Evolutionary conservation across 139 green algal genomes (phyloP).

Genomic region (Nannochloris sp.): DNA sequence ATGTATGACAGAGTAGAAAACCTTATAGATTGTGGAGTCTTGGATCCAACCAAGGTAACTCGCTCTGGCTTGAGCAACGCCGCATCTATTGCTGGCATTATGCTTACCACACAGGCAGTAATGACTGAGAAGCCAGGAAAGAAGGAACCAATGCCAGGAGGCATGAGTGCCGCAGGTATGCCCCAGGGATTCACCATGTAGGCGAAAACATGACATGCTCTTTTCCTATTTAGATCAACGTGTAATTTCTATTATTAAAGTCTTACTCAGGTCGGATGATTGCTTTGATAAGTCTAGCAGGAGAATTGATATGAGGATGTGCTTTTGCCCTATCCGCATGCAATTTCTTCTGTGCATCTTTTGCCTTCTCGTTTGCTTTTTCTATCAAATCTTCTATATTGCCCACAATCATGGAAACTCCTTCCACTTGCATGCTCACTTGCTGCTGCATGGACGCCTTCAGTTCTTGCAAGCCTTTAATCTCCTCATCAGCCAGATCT

Average conservation of each 20-base stretch:
- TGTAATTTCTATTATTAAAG: slow-evolving; percentile 8
- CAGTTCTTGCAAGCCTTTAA: slow-evolving; percentile 15
- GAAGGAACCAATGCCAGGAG: slow-evolving; percentile 15
- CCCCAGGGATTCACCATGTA: slow-evolving; percentile 75
- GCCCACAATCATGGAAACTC: slow-evolving; percentile 34
- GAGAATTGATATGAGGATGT: slow-evolving; percentile 48
- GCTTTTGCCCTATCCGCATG: slow-evolving; percentile 32
- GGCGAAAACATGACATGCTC: slow-evolving; percentile 6
- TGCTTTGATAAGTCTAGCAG: slow-evolving; percentile 38
- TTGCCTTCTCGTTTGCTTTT: slow-evolving; percentile 17
- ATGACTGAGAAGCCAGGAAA: slow-evolving; percentile 77
- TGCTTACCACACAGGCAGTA: slow-evolving; percentile 96
- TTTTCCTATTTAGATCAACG: background rate
- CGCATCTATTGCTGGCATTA: slow-evolving; percentile 93
- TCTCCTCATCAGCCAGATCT: background rate
- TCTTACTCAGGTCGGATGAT: slow-evolving; percentile 1
- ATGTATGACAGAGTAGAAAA: slow-evolving; percentile 59
- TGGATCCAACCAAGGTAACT: slow-evolving; percentile 97
- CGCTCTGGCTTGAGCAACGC: slow-evolving; percentile 82
- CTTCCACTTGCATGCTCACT: slow-evolving; percentile 40
- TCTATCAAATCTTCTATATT: slow-evolving; percentile 40
- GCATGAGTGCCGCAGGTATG: slow-evolving; percentile 56
- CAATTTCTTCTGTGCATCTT: slow-evolving; percentile 28
- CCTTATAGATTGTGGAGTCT: slow-evolving; percentile 78
- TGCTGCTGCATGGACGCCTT: slow-evolving; percentile 22